phyloP scores from a whole-genome alignment of 2,329 filamentous ascomycete genomes.

The Aspergillus felis region DNA sequence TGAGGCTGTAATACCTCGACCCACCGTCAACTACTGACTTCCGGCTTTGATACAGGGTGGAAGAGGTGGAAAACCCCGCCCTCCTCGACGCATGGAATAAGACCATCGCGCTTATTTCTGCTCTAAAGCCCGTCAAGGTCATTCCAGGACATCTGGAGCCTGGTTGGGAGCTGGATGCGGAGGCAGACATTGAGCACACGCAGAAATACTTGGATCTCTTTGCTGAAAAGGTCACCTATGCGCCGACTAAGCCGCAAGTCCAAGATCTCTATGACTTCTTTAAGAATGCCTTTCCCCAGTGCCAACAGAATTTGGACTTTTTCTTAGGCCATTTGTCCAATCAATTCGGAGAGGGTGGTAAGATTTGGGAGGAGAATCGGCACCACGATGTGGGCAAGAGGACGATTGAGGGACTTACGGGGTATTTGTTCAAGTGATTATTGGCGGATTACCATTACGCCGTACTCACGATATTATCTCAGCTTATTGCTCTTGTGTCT shows the following conservation, averaged over 20 bases:
- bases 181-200: constrained; percentile 26
- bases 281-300: constrained; percentile 25
- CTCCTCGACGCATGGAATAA: constrained; percentile 23
- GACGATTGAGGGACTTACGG: constrained; percentile 11
- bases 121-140: constrained; percentile 24
- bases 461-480: too few relatives aligned
- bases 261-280: constrained; percentile 28
- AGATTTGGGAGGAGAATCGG: constrained; percentile 31
- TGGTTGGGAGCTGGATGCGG: constrained; percentile 25
- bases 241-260: constrained; percentile 20
- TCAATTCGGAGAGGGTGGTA: constrained; percentile 29
- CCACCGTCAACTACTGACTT: background rate
- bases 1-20: background rate
- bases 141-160: constrained; percentile 26
- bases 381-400: constrained; percentile 20
- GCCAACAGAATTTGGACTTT: constrained; percentile 30
- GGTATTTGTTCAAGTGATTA: constrained; percentile 13
- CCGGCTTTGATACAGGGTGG: constrained; percentile 16
- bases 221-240: constrained; percentile 24
- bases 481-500: too few relatives aligned
- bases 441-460: background rate
- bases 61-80: constrained; percentile 26
- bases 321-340: constrained; percentile 32
- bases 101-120: constrained; percentile 24
- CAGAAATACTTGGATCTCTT: constrained; percentile 28